phyloP scores from a whole-genome alignment of 116 monocot genomes.

The Phalaenopsis hybrid region DNA sequence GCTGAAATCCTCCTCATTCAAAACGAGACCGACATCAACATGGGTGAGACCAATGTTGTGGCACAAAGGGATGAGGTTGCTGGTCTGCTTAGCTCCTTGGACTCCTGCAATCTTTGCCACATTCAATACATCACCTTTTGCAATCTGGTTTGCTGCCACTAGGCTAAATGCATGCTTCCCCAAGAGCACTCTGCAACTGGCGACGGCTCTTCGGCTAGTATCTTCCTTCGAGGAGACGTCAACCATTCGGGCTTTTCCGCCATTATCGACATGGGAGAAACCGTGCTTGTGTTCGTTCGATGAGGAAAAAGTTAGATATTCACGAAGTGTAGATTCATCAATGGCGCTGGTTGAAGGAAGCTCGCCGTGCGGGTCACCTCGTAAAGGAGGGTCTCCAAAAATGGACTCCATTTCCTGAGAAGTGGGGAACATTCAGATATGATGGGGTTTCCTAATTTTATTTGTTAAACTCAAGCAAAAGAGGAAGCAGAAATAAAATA shows the following conservation, averaged over 20 bases:
- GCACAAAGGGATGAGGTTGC: conserved; percentile 74
- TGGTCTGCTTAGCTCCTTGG: conserved; percentile 73
- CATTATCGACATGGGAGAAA: conserved; percentile 50
- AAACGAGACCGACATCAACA: conserved; percentile 47
- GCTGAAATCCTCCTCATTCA: conserved; percentile 68
- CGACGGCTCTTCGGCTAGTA: conserved; percentile 64
- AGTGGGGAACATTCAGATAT: neutral
- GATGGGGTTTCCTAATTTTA: neutral
- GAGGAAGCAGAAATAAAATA: too few relatives aligned
- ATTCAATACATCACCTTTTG: conserved; percentile 80
- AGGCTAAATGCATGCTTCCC: conserved; percentile 55
- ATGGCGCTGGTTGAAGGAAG: conserved; percentile 28
- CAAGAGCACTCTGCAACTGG: conserved; percentile 74
- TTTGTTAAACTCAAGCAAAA: neutral
- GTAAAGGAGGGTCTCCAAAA: conserved; percentile 54
- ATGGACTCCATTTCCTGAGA: conserved; percentile 75
- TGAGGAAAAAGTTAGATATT: conserved; percentile 4
- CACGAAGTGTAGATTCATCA: conserved; percentile 23
- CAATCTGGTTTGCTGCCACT: conserved; percentile 71
- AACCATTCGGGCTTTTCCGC: conserved; percentile 71
- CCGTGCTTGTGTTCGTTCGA: conserved; percentile 1
- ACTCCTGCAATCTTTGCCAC: conserved; percentile 95
- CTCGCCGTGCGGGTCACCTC: conserved; percentile 11
- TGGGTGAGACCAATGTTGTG: conserved; percentile 69
- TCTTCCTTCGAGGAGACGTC: conserved; percentile 69